Evolutionary conservation across 805 yeast species (phyloP), one percentile per base, ranked within the genome.

Genomic region (Hermanozyma aechmeae): DNA sequence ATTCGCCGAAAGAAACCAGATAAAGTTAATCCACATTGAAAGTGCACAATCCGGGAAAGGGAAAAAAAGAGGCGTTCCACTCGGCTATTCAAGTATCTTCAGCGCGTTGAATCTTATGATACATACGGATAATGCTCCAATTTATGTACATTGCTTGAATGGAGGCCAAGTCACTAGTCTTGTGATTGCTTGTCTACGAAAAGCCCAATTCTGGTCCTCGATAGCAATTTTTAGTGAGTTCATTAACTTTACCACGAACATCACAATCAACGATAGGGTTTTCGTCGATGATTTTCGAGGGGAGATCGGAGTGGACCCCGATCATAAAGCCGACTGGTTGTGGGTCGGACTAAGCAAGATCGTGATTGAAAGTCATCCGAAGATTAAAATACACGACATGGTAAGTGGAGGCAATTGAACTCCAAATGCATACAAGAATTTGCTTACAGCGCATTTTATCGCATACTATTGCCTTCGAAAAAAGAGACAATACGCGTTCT

Each of bases 101-200:
- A 58, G 65, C 27, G 79, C 79, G 1, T 52, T 89, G n/a, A 73
- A 71, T 34, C 56, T 73, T 23, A 58, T 86, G 34, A 60, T 79
- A 10, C 74, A 79, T 45, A 58, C 63, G 15, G 66, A 68, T 13
- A 58, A 65, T 38, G 71, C 77, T 8, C 95, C 96, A 1, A 60
- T 80, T 2, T 87, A 81, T 48, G 51, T 89, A 4, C 96, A 89
- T 53, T 89, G 97, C 51, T 58, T 77, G 15, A 87, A 85, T 47
- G 97, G 96, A 0, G 86, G 94, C 7, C 86, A 84, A 39, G 79
- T 83, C 2, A 83, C 95, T 0, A 73, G 89, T 15, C 59, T 92
- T 26, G 74, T 84, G 2, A 70, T 89, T 15, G 97, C 96, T 4
- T 86, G 96, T 49, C 56, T 86, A 22, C 57, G 98, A 20, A 82